These are phyloP conservation scores for Trematosphaeria pertusa DNA, from an alignment of 2,329 filamentous ascomycete genomes.

Conservation along the genomic window DNA sequence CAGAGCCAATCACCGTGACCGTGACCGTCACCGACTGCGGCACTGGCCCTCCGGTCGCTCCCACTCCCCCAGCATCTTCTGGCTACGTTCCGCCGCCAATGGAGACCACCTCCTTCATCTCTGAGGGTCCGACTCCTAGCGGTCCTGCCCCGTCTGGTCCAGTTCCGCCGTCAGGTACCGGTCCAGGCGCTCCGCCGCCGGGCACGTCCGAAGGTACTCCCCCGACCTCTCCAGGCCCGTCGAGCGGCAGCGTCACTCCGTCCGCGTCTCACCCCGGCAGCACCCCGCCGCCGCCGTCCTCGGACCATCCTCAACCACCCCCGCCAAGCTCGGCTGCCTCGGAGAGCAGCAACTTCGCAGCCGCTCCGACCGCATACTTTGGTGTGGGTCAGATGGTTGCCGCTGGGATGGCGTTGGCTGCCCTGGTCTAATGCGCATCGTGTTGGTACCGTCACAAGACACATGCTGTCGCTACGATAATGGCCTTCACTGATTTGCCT, in stretches of 20 bases:
- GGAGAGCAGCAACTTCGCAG: not conserved
- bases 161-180: not conserved
- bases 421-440: not conserved
- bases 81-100: not conserved
- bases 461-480: not conserved
- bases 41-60: slow-evolving; percentile 14
- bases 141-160: not conserved
- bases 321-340: no score
- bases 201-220: no score
- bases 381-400: not conserved
- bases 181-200: not conserved
- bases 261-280: slow-evolving; percentile 6
- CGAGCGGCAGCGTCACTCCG: not conserved
- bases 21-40: slow-evolving; percentile 34
- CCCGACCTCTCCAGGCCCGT: not conserved
- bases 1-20: slow-evolving; percentile 31
- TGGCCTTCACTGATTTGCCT: not conserved
- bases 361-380: not conserved
- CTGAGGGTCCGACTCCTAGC: not conserved
- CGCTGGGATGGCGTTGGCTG: slow-evolving; percentile 1
- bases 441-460: not conserved
- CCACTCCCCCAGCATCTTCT: slow-evolving; percentile 13
- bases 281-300: slow-evolving; percentile 12
- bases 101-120: not conserved
- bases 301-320: slow-evolving; percentile 13